Base-by-base conservation (phyloP, 495 filamentous ascomycete species). In the Talaromyces nanjingensis region DNA sequence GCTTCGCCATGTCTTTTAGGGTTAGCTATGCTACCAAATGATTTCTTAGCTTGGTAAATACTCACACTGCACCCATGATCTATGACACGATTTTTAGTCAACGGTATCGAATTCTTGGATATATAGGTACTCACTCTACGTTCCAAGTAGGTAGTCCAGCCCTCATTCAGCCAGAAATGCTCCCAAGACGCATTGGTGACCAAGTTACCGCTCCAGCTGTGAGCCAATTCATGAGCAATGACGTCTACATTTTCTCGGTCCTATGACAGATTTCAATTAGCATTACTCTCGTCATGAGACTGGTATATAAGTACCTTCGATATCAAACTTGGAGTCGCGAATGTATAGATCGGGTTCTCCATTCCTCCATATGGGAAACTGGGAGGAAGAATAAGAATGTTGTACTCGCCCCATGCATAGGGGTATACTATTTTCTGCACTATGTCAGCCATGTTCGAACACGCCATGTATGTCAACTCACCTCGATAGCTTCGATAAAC, bases 141-240 rank as follows among this genome's bases (percentile, higher is more conserved):
- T 74, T 98, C 94, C 7, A 97, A 84, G 71, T 98, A 97, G 7
- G 87, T 89, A 2, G 93, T 97, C 93, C 93, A 98, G 34, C 92
- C 92, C 72, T 97, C 93, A 67, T 97, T 97, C 62, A 98, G 74
- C 93, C 93, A 98, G 72, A 96, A 97, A 69, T 98, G 93, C 73
- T 97, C 92, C 94, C 94, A 98, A 34, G 87, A 92, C 62, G 88
- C 87, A 70, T 89, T 93, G 6, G 88, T 91, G 8, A 97, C 94
- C 3, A 97, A 76, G 69, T 98, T 98, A 14, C 93, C 94, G 67
- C 89, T 93, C 92, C 93, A 97, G 69, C 85, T 89, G 74, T 98
- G 93, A 57, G 86, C 82, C 24, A 98, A 82, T 74, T 98, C 93
- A 71, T 98, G 93, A 3, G 94, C 93, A 73, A 98, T 97, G 18